phyloP scores from a whole-genome alignment of 345 rosid genomes.

The Abelmoschus esculentus region DNA sequence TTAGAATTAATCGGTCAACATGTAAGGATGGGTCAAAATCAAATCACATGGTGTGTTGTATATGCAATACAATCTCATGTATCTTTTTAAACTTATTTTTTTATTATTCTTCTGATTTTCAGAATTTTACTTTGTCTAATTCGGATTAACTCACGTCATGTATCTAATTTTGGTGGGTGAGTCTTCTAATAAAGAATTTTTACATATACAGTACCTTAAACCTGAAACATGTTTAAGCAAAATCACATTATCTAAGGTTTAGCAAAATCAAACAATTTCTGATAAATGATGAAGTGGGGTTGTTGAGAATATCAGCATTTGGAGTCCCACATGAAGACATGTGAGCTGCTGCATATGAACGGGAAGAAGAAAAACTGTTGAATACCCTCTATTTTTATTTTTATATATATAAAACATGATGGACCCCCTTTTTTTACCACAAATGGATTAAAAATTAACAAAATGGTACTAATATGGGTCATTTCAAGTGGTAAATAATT shows the following conservation, averaged over 20 bases:
- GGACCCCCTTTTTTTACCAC: neutral
- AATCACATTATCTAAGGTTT: conserved; percentile 7
- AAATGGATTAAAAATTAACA: neutral
- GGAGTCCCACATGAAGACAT: conserved; percentile 42
- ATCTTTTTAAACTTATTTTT: conserved; percentile 6
- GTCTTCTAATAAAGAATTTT: no score
- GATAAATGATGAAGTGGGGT: conserved; percentile 23
- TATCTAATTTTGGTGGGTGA: no score
- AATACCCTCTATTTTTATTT: neutral
- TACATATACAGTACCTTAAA: no score
- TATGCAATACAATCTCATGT: conserved; percentile 9
- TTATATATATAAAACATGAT: neutral
- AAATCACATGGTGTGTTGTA: conserved; percentile 41
- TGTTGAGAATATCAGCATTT: conserved; percentile 24
- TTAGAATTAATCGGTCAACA: conserved; percentile 26
- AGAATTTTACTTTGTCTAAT: no score
- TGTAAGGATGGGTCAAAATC: conserved; percentile 30
- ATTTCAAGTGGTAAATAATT: neutral
- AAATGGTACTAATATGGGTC: no score
- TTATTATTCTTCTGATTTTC: no score
- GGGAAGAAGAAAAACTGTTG: neutral
- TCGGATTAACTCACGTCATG: no score
- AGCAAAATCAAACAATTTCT: neutral
- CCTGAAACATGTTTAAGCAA: no score
- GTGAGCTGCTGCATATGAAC: conserved; percentile 31